phyloP scores from a whole-genome alignment of 2,329 filamentous ascomycete species.

The Cryphonectria radicalis region DNA sequence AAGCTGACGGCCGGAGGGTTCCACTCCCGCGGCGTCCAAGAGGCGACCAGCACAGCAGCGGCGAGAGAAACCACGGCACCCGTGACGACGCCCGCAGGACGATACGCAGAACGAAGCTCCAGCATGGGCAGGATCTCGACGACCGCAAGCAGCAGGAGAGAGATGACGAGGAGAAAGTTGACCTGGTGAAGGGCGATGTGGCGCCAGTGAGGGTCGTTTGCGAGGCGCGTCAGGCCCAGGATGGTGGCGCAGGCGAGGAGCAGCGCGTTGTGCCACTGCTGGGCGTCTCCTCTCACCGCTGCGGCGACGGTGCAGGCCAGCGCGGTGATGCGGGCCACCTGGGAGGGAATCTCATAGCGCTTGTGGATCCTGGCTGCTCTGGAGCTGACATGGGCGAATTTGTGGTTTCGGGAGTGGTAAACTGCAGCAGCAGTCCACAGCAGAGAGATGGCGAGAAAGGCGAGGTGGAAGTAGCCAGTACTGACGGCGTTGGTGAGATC shows the following conservation, averaged over 20 bases:
- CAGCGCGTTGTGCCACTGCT: slow-evolving; percentile 21
- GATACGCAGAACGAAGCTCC: slow-evolving; percentile 28
- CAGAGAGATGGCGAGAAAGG: slow-evolving; percentile 20
- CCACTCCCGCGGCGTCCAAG: slow-evolving; percentile 56
- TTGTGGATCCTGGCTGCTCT: slow-evolving; percentile 23
- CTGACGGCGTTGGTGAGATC: slow-evolving; percentile 3
- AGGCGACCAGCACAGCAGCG: slow-evolving; percentile 45
- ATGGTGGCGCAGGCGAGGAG: slow-evolving; percentile 23
- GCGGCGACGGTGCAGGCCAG: slow-evolving; percentile 21
- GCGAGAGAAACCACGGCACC: slow-evolving; percentile 44
- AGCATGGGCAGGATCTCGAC: slow-evolving; percentile 32
- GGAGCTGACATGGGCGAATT: slow-evolving; percentile 1
- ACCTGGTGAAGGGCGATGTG: slow-evolving; percentile 28
- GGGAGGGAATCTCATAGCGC: slow-evolving; percentile 27
- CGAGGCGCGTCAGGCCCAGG: slow-evolving; percentile 25
- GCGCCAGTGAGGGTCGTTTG: slow-evolving; percentile 23
- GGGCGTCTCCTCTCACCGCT: slow-evolving; percentile 15
- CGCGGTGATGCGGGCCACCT: slow-evolving; percentile 19
- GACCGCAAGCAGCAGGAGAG: slow-evolving; percentile 23
- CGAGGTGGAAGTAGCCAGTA: slow-evolving; percentile 22
- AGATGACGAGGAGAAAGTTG: slow-evolving; percentile 23
- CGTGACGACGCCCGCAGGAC: slow-evolving; percentile 37
- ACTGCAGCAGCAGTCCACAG: slow-evolving; percentile 21
- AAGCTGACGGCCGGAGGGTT: slow-evolving; percentile 47
- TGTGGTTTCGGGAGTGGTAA: slow-evolving; percentile 9